A percentile compares a stretch with the other conserved stretches of the same genome.
Evolutionary conservation across 768 basidiomycete genomes (phyloP).

Genomic region (Lactarius tabidus): DNA sequence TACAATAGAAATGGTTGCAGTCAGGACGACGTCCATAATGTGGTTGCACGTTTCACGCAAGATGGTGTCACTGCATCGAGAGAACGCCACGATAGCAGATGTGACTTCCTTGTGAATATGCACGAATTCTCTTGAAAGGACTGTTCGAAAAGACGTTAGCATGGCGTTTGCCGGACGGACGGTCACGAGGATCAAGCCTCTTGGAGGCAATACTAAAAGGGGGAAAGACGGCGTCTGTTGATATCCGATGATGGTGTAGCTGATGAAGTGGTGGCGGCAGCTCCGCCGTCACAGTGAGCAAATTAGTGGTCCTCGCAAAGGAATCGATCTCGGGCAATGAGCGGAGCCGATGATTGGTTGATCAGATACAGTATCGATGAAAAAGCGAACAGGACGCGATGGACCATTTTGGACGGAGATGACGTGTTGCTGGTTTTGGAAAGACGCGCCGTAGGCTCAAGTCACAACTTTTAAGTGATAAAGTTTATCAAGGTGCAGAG

Average conservation of each 20-base stretch:
- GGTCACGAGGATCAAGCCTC: conserved; percentile 49
- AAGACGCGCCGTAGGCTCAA: conserved; percentile 31
- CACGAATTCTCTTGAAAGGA: conserved; percentile 55
- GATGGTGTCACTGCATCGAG: conserved; percentile 44
- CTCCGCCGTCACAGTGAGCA: conserved; percentile 34
- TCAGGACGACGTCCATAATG: conserved; percentile 36
- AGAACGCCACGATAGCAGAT: conserved; percentile 49
- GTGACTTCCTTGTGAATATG: conserved; percentile 52
- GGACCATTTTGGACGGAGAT: conserved; percentile 46
- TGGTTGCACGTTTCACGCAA: conserved; percentile 41
- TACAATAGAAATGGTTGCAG: conserved; percentile 28
- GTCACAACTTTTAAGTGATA: background rate
- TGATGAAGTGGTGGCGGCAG: background rate
- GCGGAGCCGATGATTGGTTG: conserved; percentile 29
- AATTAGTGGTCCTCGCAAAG: conserved; percentile 40
- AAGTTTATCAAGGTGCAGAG: too few relatives aligned
- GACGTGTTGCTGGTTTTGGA: conserved; percentile 43
- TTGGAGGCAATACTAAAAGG: conserved; percentile 40
- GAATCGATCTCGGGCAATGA: conserved; percentile 51
- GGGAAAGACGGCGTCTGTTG: conserved; percentile 44
- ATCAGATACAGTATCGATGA: conserved; percentile 46
- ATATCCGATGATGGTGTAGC: background rate
- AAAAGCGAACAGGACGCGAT: conserved; percentile 39
- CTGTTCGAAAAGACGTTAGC: conserved; percentile 32
- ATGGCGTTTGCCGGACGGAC: background rate